Evolutionary conservation across 2,329 filamentous ascomycete species (phyloP).

Genomic region (Pseudogymnoascus sp.): DNA sequence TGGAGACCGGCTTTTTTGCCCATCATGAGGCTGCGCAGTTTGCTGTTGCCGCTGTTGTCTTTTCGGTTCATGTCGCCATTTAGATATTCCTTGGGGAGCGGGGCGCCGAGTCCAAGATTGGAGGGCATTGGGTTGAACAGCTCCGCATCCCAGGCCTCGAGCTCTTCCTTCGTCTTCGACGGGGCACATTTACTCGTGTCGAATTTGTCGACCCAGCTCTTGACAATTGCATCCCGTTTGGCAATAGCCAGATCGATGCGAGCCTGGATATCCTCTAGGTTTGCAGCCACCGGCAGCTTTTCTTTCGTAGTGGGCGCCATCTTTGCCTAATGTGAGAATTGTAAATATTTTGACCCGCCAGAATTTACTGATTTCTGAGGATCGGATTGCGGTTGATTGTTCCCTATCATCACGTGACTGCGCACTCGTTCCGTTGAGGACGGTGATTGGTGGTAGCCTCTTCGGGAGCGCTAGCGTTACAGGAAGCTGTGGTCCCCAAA

Average conservation of each 20-base stretch:
- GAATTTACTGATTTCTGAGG: background rate
- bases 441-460: background rate
- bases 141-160: constrained; percentile 27
- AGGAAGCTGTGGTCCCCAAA: constrained; percentile 7
- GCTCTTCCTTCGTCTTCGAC: constrained; percentile 26
- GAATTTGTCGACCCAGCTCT: constrained; percentile 23
- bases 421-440: background rate
- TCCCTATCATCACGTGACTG: constrained; percentile 1
- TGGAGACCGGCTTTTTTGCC: constrained; percentile 23
- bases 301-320: background rate
- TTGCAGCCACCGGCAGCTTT: constrained; percentile 10
- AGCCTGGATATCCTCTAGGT: constrained; percentile 27
- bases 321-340: background rate
- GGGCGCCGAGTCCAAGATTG: constrained; percentile 28
- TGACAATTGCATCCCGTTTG: constrained; percentile 27
- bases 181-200: constrained; percentile 13
- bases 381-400: background rate
- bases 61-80: constrained; percentile 24
- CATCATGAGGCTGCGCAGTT: constrained; percentile 28
- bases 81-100: constrained; percentile 25
- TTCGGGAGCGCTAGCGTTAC: constrained; percentile 6
- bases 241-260: constrained; percentile 28
- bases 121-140: constrained; percentile 25
- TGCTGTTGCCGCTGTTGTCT: constrained; percentile 21
- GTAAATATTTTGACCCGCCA: background rate